phyloP scores from a whole-genome alignment of 345 rosid genomes.

The Arabidopsis suecica region DNA sequence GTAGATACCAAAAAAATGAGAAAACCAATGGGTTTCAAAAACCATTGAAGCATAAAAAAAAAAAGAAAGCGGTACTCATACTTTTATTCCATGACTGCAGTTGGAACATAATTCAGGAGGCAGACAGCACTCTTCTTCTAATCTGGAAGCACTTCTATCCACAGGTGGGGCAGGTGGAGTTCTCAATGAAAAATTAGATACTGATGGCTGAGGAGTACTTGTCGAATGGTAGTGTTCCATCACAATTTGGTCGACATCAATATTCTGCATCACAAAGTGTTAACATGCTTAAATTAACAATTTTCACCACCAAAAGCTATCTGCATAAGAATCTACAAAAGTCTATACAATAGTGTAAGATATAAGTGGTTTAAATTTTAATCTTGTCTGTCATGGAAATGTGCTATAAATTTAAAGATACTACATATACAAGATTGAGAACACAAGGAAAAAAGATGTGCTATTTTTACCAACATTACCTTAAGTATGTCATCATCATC shows the following conservation, averaged over 20 bases:
- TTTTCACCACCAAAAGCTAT: constrained; percentile 51
- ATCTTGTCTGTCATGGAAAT: constrained; percentile 8
- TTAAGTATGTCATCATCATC: constrained; percentile 87
- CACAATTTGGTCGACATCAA: constrained; percentile 91
- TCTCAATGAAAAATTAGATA: constrained; percentile 58
- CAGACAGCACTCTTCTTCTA: constrained; percentile 55
- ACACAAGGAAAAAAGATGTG: constrained; percentile 15
- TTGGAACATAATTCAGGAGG: constrained; percentile 70
- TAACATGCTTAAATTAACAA: constrained; percentile 31
- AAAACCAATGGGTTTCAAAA: constrained; percentile 35
- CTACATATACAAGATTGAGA: constrained; percentile 4
- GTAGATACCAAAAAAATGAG: constrained; percentile 44
- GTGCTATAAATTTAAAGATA: constrained; percentile 22
- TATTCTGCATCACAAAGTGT: constrained; percentile 60
- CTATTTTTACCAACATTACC: constrained; percentile 55
- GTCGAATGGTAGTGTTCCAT: constrained; percentile 83
- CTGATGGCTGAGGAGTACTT: constrained; percentile 75
- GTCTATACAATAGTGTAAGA: constrained; percentile 11
- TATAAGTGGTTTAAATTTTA: constrained; percentile 10
- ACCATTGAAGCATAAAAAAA: neutral
- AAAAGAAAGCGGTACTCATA: constrained; percentile 33
- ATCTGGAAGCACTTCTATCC: constrained; percentile 47
- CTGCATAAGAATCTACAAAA: constrained; percentile 21
- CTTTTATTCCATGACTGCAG: constrained; percentile 87
- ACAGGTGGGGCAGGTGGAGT: constrained; percentile 61